Conservation (phyloP, 495 filamentous ascomycete genomes). For the Jackrogersella minutella region DNA sequence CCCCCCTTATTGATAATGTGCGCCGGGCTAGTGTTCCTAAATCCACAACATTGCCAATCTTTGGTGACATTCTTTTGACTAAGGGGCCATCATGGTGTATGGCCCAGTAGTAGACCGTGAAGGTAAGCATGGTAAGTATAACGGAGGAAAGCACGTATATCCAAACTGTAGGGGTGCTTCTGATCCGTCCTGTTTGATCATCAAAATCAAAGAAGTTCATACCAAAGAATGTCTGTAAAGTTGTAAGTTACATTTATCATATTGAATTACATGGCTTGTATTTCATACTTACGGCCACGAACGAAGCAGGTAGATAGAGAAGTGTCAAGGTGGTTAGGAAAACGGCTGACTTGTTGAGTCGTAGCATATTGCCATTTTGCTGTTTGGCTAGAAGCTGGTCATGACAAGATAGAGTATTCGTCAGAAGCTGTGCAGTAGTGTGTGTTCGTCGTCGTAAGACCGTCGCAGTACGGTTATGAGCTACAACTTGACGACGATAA, state of each 20-base stretch:
- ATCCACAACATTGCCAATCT: slow-evolving; percentile 27
- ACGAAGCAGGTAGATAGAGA: slow-evolving; percentile 55
- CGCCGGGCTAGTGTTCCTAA: slow-evolving; percentile 27
- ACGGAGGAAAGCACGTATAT: slow-evolving; percentile 36
- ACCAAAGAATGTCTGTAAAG: slow-evolving; percentile 37
- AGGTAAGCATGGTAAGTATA: slow-evolving; percentile 30
- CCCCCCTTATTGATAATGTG: slow-evolving; percentile 6
- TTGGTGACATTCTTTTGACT: slow-evolving; percentile 32
- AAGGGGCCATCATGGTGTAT: slow-evolving; percentile 30
- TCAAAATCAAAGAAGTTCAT: slow-evolving; percentile 44
- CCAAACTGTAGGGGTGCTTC: slow-evolving; percentile 37
- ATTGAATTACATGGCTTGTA: background rate
- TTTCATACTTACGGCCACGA: slow-evolving; percentile 53
- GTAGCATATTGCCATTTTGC: slow-evolving; percentile 52
- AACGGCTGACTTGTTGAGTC: slow-evolving; percentile 51
- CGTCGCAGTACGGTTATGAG: slow-evolving; percentile 43
- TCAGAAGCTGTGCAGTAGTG: slow-evolving; percentile 45
- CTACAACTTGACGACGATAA: slow-evolving; percentile 23
- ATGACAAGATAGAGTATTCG: slow-evolving; percentile 50
- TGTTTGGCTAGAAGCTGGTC: slow-evolving; percentile 49
- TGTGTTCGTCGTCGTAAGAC: slow-evolving; percentile 47
- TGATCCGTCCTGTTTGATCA: slow-evolving; percentile 16
- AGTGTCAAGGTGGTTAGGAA: slow-evolving; percentile 55
- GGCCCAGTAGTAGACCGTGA: slow-evolving; percentile 41
- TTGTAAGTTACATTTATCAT: background rate